Percentiles rank a stretch among this genome's conserved stretches.
These are phyloP conservation scores for Torulaspora maleeae DNA, from an alignment of 805 yeast genomes.

Conservation along the genomic window DNA sequence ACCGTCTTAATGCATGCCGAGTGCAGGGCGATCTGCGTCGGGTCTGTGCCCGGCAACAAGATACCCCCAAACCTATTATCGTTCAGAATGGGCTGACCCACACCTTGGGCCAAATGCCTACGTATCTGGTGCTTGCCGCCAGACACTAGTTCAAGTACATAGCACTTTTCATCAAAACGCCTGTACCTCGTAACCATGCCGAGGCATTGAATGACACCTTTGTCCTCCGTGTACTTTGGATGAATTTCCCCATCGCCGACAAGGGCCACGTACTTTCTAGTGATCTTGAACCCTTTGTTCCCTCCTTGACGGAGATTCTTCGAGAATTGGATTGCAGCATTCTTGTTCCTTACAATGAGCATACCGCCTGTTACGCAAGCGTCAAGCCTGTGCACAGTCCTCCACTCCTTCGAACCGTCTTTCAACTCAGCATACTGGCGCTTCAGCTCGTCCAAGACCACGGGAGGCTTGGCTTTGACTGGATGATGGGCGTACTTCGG, in stretches of 20 bases:
- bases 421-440: constrained; percentile 1
- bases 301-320: constrained; percentile 36
- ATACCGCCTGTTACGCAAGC: constrained; percentile 41
- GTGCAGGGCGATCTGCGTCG: constrained; percentile 38
- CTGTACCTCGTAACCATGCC: constrained; percentile 22
- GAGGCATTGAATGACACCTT: constrained; percentile 11
- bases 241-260: constrained; percentile 8
- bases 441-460: constrained; percentile 21
- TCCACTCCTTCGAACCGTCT: constrained; percentile 12
- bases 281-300: constrained; percentile 34
- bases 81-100: constrained; percentile 32
- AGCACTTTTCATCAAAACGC: constrained; percentile 20
- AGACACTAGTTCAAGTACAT: constrained; percentile 35
- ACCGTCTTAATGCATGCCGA: constrained; percentile 34
- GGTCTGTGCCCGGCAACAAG: constrained; percentile 5
- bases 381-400: constrained; percentile 40
- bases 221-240: neutral
- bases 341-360: constrained; percentile 35
- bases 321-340: constrained; percentile 34
- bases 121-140: constrained; percentile 43
- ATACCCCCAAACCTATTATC: constrained; percentile 30
- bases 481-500: constrained; percentile 9
- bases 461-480: constrained; percentile 12
- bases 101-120: constrained; percentile 24
- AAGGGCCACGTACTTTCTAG: constrained; percentile 37